Evolutionary conservation across 2,329 filamentous ascomycete genomes (phyloP), one percentile per base, ranked within the genome.

Genomic region (Lasiodiplodia sp.): DNA sequence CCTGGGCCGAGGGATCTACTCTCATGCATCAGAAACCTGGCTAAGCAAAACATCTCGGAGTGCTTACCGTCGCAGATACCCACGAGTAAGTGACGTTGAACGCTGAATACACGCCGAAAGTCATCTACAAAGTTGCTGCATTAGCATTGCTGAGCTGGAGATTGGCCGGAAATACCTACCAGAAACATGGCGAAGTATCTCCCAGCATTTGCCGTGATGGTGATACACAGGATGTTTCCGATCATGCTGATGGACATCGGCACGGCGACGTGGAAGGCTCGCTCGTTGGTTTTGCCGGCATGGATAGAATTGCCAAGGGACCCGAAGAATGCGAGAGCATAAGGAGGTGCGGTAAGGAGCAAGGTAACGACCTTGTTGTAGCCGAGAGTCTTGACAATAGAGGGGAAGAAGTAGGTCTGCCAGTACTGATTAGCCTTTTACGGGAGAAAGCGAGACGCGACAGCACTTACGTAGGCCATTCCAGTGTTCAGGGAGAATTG

Each of bases 321-420:
- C n/a, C 88, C 76, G 34, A 89, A 79, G 72, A 86, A 87, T 18
- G 86, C 82, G 72, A 88, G 88, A 3, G 85, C 80, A 85, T 87
- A 89, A 0, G 87, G 87, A 0, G 86, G 86, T 1, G 86, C 80
- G 72, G 64, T 62, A 14, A 70, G 23, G 49, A 56, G 64, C 68
- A 58, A 28, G 14, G 37, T 51, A 10, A 55, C 25, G 8, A 40
- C 18, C 6, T 44, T 84, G 44, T 68, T 60, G 51, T 47, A 51
- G 12, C 68, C 56, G 18, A 57, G 55, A 38, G 38, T 68, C 60
- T 49, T 77, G 0, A 86, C 87, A 34, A 88, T 79, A 0, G 85
- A 83, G 0, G 86, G 85, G 75, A 87, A 87, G 76, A 87, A 89
- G 51, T 85, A 86, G 71, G 88, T 88, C 76, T 88, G 88, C 0